These are phyloP conservation scores for Hortiboletus rubellus DNA, from an alignment of 1,284 basidiomycete genomes.

Conservation along the genomic window DNA sequence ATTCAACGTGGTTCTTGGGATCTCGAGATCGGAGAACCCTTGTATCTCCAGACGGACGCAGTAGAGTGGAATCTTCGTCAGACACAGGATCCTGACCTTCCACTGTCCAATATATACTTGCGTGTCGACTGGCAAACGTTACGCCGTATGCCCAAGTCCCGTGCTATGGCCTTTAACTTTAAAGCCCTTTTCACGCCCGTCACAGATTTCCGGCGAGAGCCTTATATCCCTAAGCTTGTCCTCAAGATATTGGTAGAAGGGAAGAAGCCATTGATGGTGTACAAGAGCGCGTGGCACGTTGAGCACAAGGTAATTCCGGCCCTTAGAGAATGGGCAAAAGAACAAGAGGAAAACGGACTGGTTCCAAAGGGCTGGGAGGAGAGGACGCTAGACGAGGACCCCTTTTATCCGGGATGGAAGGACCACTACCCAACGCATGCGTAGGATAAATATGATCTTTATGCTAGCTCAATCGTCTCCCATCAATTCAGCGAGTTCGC, in stretches of 20 bases:
- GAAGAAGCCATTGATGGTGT: constrained; percentile 40
- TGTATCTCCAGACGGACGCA: constrained; percentile 44
- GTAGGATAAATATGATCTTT: constrained; percentile 5
- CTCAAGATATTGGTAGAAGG: constrained; percentile 43
- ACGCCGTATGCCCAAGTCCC: constrained; percentile 46
- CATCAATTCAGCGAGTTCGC: constrained; percentile 80
- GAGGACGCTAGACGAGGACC: constrained; percentile 49
- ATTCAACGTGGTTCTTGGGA: constrained; percentile 55
- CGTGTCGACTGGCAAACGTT: constrained; percentile 57
- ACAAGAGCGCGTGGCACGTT: constrained; percentile 44
- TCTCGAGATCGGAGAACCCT: constrained; percentile 47
- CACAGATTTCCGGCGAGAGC: constrained; percentile 43
- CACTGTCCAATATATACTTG: constrained; percentile 42
- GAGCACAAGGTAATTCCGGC: constrained; percentile 47
- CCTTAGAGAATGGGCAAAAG: constrained; percentile 44
- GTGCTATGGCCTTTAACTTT: constrained; percentile 52
- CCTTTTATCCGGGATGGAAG: constrained; percentile 50
- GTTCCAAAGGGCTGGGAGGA: constrained; percentile 48
- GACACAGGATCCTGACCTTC: constrained; percentile 38
- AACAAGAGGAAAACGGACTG: constrained; percentile 46
- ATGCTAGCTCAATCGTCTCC: constrained; percentile 43
- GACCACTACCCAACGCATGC: constrained; percentile 22
- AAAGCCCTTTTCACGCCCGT: constrained; percentile 53
- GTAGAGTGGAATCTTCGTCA: constrained; percentile 36
- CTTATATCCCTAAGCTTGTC: constrained; percentile 47